Evolutionary conservation across 1,284 basidiomycete genomes (phyloP).

Genomic region (Singerocomus rubriflavus): DNA sequence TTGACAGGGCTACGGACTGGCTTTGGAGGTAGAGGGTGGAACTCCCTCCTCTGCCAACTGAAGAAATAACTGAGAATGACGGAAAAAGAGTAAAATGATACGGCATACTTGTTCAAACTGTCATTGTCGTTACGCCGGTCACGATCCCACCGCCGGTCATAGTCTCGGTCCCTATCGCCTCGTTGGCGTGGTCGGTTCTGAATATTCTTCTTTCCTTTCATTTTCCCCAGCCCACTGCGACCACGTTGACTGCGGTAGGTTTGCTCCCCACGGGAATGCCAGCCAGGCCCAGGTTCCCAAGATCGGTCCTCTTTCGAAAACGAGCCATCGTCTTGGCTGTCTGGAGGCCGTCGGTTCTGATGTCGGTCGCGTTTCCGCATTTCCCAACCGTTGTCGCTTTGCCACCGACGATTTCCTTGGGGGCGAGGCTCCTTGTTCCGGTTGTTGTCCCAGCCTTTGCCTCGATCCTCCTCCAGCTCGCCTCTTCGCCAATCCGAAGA

Average conservation of each 20-base stretch:
- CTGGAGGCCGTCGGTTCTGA: conserved; percentile 31
- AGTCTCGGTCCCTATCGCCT: conserved; percentile 39
- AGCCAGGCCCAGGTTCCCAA: conserved; percentile 64
- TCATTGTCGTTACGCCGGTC: conserved; percentile 65
- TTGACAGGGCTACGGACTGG: conserved; percentile 30
- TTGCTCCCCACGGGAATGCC: conserved; percentile 45
- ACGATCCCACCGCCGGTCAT: conserved; percentile 45
- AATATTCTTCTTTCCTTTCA: conserved; percentile 38
- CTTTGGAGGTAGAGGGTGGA: conserved; percentile 37
- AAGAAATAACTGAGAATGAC: conserved; percentile 5
- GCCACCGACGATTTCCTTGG: conserved; percentile 35
- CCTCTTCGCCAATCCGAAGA: conserved; percentile 38
- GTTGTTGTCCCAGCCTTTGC: conserved; percentile 29
- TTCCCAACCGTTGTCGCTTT: conserved; percentile 40
- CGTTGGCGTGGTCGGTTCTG: conserved; percentile 54
- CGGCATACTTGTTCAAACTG: conserved; percentile 64
- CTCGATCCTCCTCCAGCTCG: conserved; percentile 31
- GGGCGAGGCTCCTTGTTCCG: conserved; percentile 25
- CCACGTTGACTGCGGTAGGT: conserved; percentile 38
- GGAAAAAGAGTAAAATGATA: conserved; percentile 2
- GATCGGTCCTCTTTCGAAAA: conserved; percentile 41
- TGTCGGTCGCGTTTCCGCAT: conserved; percentile 34
- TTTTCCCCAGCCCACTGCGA: conserved; percentile 35
- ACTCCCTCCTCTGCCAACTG: conserved; percentile 54
- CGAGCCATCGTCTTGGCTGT: conserved; percentile 30